Evolutionary conservation across 2,329 filamentous ascomycete species (phyloP), one percentile per base, ranked within the genome.

Genomic region (Xylaria multiplex): DNA sequence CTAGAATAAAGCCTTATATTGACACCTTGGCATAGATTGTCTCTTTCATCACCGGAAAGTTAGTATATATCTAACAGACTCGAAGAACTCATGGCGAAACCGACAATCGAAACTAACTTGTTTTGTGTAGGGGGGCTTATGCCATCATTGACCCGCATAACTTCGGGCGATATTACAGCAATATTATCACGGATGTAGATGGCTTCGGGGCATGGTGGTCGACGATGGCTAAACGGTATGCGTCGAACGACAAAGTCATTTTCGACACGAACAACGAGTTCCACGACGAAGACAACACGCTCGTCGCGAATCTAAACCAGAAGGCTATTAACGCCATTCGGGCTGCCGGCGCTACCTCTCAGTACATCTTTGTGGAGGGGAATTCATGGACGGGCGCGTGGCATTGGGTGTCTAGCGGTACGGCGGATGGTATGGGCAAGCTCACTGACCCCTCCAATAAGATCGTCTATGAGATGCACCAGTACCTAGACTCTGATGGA

Each of bases 231-330:
- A 77, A 76, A 7, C 77, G 81, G 55, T 90, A 88, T 76, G 81
- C 79, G 67, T 73, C 75, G 74, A 87, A 90, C 77, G 72, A 78
- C 54, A 80, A 81, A 45, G 87, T 90, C 73, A 82, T 90, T 73
- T 89, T 89, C 68, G 87, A 90, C 77, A 89, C 86, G 69, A 90
- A 90, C 83, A 90, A 90, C 77, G 88, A 90, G 80, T 89, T 87
- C 77, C 81, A 90, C 75, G 83, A 84, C 74, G 88, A 89, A 83
- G 84, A 87, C 71, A 86, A 89, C 76, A 76, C 76, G 1, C 82
- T 89, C 11, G 87, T 90, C 13, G 78, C 86, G 11, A 77, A 84
- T 70, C 84, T 90, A 55, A 90, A 90, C 82, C 88, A 90, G 75
- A 87, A 86, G 13, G 88, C 87, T 67, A 88, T 90, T 71, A 75